phyloP scores from a whole-genome alignment of 768 basidiomycete genomes.

The Pulveroboletus ravenelii region DNA sequence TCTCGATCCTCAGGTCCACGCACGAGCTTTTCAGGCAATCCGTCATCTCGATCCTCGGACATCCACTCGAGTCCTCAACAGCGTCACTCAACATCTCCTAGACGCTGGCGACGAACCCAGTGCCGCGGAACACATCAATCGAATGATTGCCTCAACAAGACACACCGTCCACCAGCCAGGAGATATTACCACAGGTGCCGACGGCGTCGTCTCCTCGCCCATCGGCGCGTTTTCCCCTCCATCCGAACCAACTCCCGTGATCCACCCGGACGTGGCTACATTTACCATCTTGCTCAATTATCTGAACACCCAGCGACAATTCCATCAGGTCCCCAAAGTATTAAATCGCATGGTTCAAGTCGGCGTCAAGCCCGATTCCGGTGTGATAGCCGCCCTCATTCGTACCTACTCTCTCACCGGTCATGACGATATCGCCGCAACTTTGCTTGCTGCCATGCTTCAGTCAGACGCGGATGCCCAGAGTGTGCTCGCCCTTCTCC shows the following conservation, averaged over 20 bases:
- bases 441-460: constrained; percentile 48
- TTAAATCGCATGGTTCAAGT: constrained; percentile 43
- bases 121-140: constrained; percentile 44
- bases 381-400: constrained; percentile 50
- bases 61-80: constrained; percentile 61
- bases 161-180: constrained; percentile 16
- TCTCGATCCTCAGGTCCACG: constrained; percentile 49
- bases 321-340: constrained; percentile 42
- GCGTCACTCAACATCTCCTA: constrained; percentile 57
- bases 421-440: constrained; percentile 46
- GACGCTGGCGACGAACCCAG: constrained; percentile 48
- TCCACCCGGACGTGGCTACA: constrained; percentile 52
- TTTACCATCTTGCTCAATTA: constrained; percentile 61
- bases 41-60: constrained; percentile 34
- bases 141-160: constrained; percentile 44
- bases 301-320: constrained; percentile 41
- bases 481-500: constrained; percentile 18
- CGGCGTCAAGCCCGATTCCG: constrained; percentile 43
- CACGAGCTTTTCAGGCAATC: constrained; percentile 46
- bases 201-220: constrained; percentile 21
- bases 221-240: not conserved
- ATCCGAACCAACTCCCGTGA: constrained; percentile 3
- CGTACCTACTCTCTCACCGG: constrained; percentile 49
- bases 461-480: constrained; percentile 23
- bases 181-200: constrained; percentile 29